phyloP scores from a whole-genome alignment of 768 basidiomycete genomes.

The Lepiota venenata region DNA sequence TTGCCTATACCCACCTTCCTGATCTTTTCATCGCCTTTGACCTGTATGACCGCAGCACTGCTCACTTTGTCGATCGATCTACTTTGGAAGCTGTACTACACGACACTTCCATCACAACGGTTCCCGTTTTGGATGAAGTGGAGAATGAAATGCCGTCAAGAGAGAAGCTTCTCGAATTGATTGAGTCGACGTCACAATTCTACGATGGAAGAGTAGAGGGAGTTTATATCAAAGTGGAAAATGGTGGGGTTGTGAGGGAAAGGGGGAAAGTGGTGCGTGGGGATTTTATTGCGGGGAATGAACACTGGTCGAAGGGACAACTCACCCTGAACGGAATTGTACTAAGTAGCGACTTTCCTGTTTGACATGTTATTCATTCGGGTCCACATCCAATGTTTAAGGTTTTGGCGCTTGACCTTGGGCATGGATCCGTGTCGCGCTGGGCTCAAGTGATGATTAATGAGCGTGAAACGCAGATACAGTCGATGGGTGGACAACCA shows the following conservation, averaged over 20 bases:
- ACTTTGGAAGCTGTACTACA: slow-evolving; percentile 31
- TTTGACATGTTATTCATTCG: too few species aligned
- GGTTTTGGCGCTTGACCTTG: too few species aligned
- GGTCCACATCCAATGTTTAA: too few species aligned
- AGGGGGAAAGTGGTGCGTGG: slow-evolving; percentile 56
- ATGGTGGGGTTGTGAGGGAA: neutral
- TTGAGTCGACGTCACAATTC: slow-evolving; percentile 40
- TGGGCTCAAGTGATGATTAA: too few species aligned
- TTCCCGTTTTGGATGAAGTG: slow-evolving; percentile 43
- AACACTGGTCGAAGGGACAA: slow-evolving; percentile 51
- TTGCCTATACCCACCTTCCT: slow-evolving; percentile 51
- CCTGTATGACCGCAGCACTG: slow-evolving; percentile 48
- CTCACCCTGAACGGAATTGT: neutral
- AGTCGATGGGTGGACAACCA: too few species aligned
- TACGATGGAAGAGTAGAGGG: slow-evolving; percentile 21
- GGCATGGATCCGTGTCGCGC: too few species aligned
- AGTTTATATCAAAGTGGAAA: slow-evolving; percentile 15
- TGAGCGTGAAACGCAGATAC: too few species aligned
- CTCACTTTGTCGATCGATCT: slow-evolving; percentile 35
- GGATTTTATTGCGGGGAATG: slow-evolving; percentile 62
- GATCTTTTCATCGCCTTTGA: slow-evolving; percentile 59
- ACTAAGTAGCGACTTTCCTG: too few species aligned
- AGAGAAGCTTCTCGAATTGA: slow-evolving; percentile 38
- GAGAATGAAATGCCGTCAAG: slow-evolving; percentile 31
- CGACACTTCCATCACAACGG: slow-evolving; percentile 36